Percentiles rank a stretch among this genome's conserved stretches.
These are phyloP conservation scores for Coemansia sp. DNA, from an alignment of 192 early-diverging fungal species.

Conservation along the genomic window DNA sequence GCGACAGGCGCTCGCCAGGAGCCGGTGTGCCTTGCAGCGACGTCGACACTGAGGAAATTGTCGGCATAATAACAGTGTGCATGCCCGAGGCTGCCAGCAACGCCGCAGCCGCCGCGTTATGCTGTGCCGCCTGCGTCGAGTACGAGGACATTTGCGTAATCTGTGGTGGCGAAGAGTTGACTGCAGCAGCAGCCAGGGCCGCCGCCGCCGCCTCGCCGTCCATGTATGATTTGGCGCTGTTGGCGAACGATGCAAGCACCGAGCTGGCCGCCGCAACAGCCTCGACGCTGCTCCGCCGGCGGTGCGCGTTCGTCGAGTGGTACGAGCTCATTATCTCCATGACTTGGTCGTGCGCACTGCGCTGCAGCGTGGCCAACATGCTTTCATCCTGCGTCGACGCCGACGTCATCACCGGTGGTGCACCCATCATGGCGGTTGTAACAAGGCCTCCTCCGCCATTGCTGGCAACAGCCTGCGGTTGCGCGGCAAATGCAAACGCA, in stretches of 20 bases:
- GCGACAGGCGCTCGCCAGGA: slow-evolving; percentile 17
- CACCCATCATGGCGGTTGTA: not conserved
- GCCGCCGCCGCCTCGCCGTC: slow-evolving; percentile 17
- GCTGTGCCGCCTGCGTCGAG: slow-evolving; percentile 27
- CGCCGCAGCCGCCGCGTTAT: slow-evolving; percentile 40
- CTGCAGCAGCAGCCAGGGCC: slow-evolving; percentile 16
- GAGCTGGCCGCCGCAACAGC: slow-evolving; percentile 54
- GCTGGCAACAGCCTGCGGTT: not conserved
- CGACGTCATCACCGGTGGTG: slow-evolving; percentile 6
- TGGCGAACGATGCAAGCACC: slow-evolving; percentile 52
- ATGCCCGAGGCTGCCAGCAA: slow-evolving; percentile 47
- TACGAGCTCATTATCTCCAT: slow-evolving; percentile 52
- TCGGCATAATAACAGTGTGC: slow-evolving; percentile 44
- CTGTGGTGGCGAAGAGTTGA: slow-evolving; percentile 9
- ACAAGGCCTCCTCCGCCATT: not conserved
- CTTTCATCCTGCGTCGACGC: not conserved
- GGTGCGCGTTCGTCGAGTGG: slow-evolving; percentile 34
- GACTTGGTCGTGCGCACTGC: slow-evolving; percentile 37
- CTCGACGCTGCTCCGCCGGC: slow-evolving; percentile 51
- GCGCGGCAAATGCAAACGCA: slow-evolving; percentile 11
- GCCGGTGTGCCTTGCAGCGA: slow-evolving; percentile 47
- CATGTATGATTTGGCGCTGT: slow-evolving; percentile 39
- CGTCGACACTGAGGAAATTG: slow-evolving; percentile 39
- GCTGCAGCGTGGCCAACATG: slow-evolving; percentile 29
- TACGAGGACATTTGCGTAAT: slow-evolving; percentile 21